Evolutionary conservation across 371 early-diverging fungal genomes (phyloP), one percentile per base, ranked within the genome.

Genomic region (Mucor piriformis): DNA sequence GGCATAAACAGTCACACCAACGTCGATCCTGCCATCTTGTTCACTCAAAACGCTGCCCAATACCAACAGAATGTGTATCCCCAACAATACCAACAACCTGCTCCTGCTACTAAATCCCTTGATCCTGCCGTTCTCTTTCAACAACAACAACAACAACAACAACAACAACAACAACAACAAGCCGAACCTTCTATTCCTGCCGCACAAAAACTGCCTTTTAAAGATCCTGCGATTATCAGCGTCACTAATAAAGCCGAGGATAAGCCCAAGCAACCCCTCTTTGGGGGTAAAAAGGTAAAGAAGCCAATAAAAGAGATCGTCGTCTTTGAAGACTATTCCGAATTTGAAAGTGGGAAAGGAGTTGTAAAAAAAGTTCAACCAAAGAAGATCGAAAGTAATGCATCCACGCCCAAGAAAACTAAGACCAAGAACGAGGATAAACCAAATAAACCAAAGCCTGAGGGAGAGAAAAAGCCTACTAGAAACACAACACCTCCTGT

Each of bases 221-320:
- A 64, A 46, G 70, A 69, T 47, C 70, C 70, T 48, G 70, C 70
- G 18, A 69, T 69, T 33, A 47, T 69, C 43, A 64, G 65, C 50
- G 65, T 54, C 3, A 42, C 54, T 3, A 42, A 16, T 6, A 42
- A 40, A 42, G 42, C 54, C 42, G 43, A 38, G 27, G 16, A n/a
- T 8, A 56, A 51, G 34, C 42, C 47, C 13, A 48, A 43, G 25
- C 24, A 48, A 27, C 51, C 59, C 7, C 38, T 55, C 0, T 62
- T 62, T 51, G 63, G 63, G 4, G 52, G 37, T 12, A 46, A 43
- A 25, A 62, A 50, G 12, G 24, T 6, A 1, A 42, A 35, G 5
- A 56, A 51, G 21, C n/a, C 25, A 11, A 37, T 55, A 6, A 56
- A 51, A 25, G 63, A 62, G 37, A 15, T 51, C 7, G 57, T 56